Evolutionary conservation across 1,284 basidiomycete genomes (phyloP).

Genomic region (Cutaneotrichosporon spelunceum): DNA sequence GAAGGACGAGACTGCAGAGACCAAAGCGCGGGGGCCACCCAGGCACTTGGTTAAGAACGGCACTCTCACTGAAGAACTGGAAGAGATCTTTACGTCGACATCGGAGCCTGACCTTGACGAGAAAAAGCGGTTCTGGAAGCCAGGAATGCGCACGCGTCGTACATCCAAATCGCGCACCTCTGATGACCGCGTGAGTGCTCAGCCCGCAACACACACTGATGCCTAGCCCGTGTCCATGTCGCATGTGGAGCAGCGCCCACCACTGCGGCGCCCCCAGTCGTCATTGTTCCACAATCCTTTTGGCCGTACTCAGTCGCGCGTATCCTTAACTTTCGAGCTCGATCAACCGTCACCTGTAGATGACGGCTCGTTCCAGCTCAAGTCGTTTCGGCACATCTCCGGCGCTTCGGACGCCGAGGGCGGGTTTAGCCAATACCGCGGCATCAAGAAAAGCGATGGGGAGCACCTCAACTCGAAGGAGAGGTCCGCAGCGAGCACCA

Average conservation of each 20-base stretch:
- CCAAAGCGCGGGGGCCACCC: background rate
- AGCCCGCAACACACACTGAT: background rate
- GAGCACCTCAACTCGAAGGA: background rate
- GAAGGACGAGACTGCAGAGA: background rate
- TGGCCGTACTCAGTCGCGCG: slow-evolving; percentile 34
- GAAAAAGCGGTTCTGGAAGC: slow-evolving; percentile 9
- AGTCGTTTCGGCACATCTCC: slow-evolving; percentile 48
- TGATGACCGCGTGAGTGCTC: slow-evolving; percentile 1
- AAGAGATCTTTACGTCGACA: slow-evolving; percentile 14
- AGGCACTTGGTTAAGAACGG: background rate
- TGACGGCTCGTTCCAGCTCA: slow-evolving; percentile 47
- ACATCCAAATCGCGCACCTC: background rate
- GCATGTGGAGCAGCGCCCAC: slow-evolving; percentile 3
- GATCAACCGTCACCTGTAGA: slow-evolving; percentile 25
- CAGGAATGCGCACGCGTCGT: slow-evolving; percentile 2
- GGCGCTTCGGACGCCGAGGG: slow-evolving; percentile 26
- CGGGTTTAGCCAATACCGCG: slow-evolving; percentile 14
- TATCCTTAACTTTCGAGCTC: slow-evolving; percentile 30
- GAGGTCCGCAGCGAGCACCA: slow-evolving; percentile 1
- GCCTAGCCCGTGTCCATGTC: slow-evolving; percentile 10
- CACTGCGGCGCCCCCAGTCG: slow-evolving; percentile 36
- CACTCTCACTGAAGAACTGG: slow-evolving; percentile 10
- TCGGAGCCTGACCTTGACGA: slow-evolving; percentile 13
- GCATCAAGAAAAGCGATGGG: background rate
- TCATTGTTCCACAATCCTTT: slow-evolving; percentile 42